Base-by-base conservation (phyloP, 164 flowering plant species). In the Santalum album region DNA sequence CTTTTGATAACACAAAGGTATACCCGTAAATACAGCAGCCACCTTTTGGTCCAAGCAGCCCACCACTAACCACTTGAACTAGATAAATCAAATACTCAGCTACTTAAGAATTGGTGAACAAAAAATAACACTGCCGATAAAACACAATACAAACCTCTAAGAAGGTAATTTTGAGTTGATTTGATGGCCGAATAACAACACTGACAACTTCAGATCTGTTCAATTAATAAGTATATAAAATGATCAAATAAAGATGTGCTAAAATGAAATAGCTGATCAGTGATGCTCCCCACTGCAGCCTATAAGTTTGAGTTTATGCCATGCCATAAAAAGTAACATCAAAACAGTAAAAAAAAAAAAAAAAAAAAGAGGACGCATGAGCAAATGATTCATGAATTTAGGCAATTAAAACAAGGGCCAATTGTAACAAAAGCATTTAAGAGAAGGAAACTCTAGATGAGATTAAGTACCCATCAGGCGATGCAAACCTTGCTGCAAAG, bases 101-200 rank as follows among this genome's bases (percentile, higher is more conserved):
- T 29, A 29, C 34, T 29, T 4, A 29, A 9, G 34, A 29, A 29
- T 29, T 29, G 34, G 34, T 29, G 9, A 3, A 29, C 6, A 29
- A 29, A 29, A 9, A 4, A 29, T 3, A 29, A 3, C 9, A 4
- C 34, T 29, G 34, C 34, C 9, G n/a, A 29, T 29, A 29, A 29
- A 3, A 23, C 25, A 17, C 12, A 20, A 15, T 25, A 71, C 82
- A 40, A 58, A 88, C 96, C 97, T 87, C 99, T 65, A 90, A 70
- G 80, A 94, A 94, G 25, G 97, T 94, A 64, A 94, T 87, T 78
- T 94, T 92, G 32, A 94, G 96, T 62, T 72, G 78, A 75, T 83
- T 94, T 51, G 96, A 52, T 23, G 99, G 81, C 59, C 94, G 90
- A 66, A 70, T 69, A 32, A 90, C 68, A 57, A 94, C 97, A 65